Conservation (phyloP, 2,329 filamentous ascomycete species). For the Dactylellina sp. region DNA sequence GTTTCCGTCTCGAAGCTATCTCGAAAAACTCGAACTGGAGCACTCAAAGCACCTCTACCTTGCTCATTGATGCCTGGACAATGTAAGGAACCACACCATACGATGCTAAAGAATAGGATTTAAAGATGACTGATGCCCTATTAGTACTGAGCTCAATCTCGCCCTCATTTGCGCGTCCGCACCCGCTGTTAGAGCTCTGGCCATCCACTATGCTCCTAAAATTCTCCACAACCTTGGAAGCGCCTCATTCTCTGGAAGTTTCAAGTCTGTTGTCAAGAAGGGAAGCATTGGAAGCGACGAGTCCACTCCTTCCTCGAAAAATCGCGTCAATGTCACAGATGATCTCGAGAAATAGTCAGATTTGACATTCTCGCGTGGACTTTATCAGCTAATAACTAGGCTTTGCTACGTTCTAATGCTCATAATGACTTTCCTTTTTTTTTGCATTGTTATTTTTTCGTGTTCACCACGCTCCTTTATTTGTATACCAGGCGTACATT, state of each 20-base stretch:
- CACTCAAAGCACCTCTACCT: slow-evolving; percentile 7
- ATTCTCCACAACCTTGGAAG: slow-evolving; percentile 35
- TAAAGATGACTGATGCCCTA: not conserved
- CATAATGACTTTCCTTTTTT: slow-evolving; percentile 19
- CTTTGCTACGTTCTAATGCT: too few species aligned
- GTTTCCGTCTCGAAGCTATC: slow-evolving; percentile 29
- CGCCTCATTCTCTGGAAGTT: slow-evolving; percentile 13
- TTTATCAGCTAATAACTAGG: too few species aligned
- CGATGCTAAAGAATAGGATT: not conserved
- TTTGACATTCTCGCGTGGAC: too few species aligned
- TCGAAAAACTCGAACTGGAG: slow-evolving; percentile 21
- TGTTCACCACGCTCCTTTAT: slow-evolving; percentile 22
- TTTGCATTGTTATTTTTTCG: slow-evolving; percentile 8
- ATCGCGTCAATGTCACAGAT: slow-evolving; percentile 9
- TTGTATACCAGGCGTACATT: slow-evolving; percentile 7
- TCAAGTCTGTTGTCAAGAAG: slow-evolving; percentile 14
- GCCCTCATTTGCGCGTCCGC: slow-evolving; percentile 47
- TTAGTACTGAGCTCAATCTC: slow-evolving; percentile 48
- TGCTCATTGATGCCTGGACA: slow-evolving; percentile 50
- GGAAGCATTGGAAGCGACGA: slow-evolving; percentile 33
- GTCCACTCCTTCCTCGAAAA: slow-evolving; percentile 19
- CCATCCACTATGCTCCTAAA: slow-evolving; percentile 53
- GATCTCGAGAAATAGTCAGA: slow-evolving; percentile 31
- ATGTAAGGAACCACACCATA: slow-evolving; percentile 13
- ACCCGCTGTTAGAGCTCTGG: slow-evolving; percentile 45